A percentile compares a stretch with the other conserved stretches of the same genome.
These are phyloP conservation scores for Leccinum ochraceum DNA, from an alignment of 768 basidiomycete genomes.

Conservation along the genomic window DNA sequence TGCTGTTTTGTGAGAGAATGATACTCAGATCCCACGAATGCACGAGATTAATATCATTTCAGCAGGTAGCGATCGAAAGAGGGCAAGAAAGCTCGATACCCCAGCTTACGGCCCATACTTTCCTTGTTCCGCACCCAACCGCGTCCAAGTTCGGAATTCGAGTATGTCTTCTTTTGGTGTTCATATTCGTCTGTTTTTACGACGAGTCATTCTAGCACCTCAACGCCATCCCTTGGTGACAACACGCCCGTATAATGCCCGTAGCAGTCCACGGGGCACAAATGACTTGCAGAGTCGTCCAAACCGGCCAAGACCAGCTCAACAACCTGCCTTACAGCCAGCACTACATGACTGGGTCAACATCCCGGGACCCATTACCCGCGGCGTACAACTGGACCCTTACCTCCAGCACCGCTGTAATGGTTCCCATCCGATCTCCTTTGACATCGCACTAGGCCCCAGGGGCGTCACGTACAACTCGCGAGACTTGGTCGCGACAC, in stretches of 20 bases:
- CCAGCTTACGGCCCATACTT: neutral
- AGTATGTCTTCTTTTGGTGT: neutral
- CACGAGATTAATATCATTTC: neutral
- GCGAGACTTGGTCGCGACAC: neutral
- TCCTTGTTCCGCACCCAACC: neutral
- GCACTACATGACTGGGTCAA: neutral
- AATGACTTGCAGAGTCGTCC: neutral
- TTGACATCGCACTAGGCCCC: neutral
- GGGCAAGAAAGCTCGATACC: neutral
- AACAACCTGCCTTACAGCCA: neutral
- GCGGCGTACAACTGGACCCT: neutral
- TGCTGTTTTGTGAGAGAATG: neutral
- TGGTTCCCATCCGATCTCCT: neutral
- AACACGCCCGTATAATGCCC: neutral
- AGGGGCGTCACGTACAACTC: neutral
- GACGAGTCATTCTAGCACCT: neutral
- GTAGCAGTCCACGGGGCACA: neutral
- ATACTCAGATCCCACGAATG: neutral
- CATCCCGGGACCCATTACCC: neutral
- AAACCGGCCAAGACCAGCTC: neutral
- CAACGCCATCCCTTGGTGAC: neutral
- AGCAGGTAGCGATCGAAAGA: neutral
- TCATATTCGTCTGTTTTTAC: neutral
- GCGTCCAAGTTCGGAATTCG: neutral
- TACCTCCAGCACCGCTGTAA: constrained; percentile 1